These are phyloP conservation scores for Hortaea werneckii DNA, from an alignment of 2,329 filamentous ascomycete genomes.

Conservation along the genomic window DNA sequence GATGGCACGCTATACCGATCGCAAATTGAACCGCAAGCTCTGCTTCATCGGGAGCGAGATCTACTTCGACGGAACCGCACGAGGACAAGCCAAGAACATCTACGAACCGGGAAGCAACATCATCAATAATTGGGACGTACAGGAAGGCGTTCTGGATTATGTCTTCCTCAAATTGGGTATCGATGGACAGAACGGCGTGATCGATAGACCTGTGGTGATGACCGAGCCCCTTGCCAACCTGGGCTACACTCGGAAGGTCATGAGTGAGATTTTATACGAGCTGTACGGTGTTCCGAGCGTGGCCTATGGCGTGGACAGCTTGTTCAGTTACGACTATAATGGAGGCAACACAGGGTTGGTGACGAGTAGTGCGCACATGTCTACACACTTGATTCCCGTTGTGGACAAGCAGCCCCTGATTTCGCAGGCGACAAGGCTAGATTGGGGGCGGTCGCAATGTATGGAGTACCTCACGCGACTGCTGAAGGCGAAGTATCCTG, in stretches of 20 bases:
- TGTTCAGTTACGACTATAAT: slow-evolving; percentile 94
- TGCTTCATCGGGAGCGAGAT: slow-evolving; percentile 88
- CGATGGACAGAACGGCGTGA: slow-evolving; percentile 56
- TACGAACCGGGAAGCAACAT: slow-evolving; percentile 88
- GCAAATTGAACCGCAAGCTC: slow-evolving; percentile 84
- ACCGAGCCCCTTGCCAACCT: slow-evolving; percentile 91
- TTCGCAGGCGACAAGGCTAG: slow-evolving; percentile 74
- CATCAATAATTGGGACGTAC: slow-evolving; percentile 94
- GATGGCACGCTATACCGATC: slow-evolving; percentile 89
- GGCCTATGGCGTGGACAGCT: slow-evolving; percentile 88
- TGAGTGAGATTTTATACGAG: slow-evolving; percentile 96
- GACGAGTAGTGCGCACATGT: slow-evolving; percentile 82
- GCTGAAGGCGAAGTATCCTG: slow-evolving; percentile 81
- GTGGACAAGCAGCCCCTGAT: slow-evolving; percentile 77
- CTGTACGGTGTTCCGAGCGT: slow-evolving; percentile 85
- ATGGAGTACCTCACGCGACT: slow-evolving; percentile 88
- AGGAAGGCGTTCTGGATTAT: slow-evolving; percentile 91
- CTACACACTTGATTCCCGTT: slow-evolving; percentile 91
- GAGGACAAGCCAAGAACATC: slow-evolving; percentile 78
- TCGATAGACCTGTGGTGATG: slow-evolving; percentile 85
- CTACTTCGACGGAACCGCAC: slow-evolving; percentile 85
- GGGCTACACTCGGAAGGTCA: slow-evolving; percentile 66
- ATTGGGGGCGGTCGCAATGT: slow-evolving; percentile 87
- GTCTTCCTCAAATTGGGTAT: slow-evolving; percentile 89
- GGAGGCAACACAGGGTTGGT: slow-evolving; percentile 78